Percentiles rank a stretch among this genome's conserved stretches.
Evolutionary conservation across 2,329 filamentous ascomycete genomes (phyloP).

Genomic region (Talaromyces sp.): DNA sequence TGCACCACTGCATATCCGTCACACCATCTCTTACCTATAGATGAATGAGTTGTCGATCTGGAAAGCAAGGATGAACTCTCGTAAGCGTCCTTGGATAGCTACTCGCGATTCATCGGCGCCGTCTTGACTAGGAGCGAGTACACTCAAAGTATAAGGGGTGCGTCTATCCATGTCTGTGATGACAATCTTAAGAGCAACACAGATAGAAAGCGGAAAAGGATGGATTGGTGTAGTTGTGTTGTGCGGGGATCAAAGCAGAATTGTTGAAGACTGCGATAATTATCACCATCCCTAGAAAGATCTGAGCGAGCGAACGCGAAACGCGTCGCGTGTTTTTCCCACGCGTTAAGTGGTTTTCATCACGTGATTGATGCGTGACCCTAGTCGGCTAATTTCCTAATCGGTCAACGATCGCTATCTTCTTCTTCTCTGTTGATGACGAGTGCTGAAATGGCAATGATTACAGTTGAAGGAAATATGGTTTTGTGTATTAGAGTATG

Average conservation of each 20-base stretch:
- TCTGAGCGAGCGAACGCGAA: slow-evolving; percentile 22
- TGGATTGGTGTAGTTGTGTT: not conserved
- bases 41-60: slow-evolving; percentile 90
- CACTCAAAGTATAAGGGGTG: slow-evolving; percentile 77
- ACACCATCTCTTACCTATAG: slow-evolving; percentile 63
- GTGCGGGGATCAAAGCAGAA: not conserved
- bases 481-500: too few species aligned
- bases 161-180: slow-evolving; percentile 68
- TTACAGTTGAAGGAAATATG: too few species aligned
- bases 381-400: slow-evolving; percentile 2
- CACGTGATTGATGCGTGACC: not conserved
- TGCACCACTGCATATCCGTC: too few species aligned
- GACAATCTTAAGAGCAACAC: not conserved
- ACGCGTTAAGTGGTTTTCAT: slow-evolving; percentile 39
- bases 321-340: slow-evolving; percentile 31
- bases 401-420: not conserved
- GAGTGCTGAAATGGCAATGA: not conserved
- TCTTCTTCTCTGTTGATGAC: not conserved
- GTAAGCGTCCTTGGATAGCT: slow-evolving; percentile 71
- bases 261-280: not conserved
- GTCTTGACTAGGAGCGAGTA: slow-evolving; percentile 65
- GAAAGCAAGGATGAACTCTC: slow-evolving; percentile 90
- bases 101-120: slow-evolving; percentile 63
- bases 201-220: too few species aligned
- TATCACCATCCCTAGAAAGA: slow-evolving; percentile 9